Conservation (phyloP, 2,329 filamentous ascomycete genomes). For the Neonectria neomacrospora region DNA sequence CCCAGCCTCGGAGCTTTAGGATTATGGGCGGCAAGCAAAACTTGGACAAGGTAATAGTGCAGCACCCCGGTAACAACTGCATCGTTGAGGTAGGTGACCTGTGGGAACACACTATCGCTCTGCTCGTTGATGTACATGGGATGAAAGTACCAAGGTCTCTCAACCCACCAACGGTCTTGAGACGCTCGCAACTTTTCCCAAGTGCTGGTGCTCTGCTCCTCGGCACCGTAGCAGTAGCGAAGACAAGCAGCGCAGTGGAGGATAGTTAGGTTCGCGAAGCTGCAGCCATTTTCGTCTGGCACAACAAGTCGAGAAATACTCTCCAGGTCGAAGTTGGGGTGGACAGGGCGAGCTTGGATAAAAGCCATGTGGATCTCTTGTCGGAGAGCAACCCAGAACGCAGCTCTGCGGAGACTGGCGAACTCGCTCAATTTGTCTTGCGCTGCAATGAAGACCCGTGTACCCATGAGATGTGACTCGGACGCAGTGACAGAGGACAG, state of each 20-base stretch:
- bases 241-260: constrained; percentile 45
- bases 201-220: constrained; percentile 39
- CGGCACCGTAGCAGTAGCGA: constrained; percentile 44
- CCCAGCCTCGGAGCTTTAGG: constrained; percentile 43
- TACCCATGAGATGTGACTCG: constrained; percentile 46
- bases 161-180: constrained; percentile 45
- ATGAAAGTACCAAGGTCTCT: constrained; percentile 45
- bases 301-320: constrained; percentile 37
- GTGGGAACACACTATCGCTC: constrained; percentile 30
- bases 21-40: constrained; percentile 45
- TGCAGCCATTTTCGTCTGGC: constrained; percentile 41
- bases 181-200: constrained; percentile 39
- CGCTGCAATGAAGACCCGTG: constrained; percentile 44
- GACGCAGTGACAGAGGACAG: constrained; percentile 25
- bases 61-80: constrained; percentile 44
- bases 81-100: constrained; percentile 44
- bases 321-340: constrained; percentile 42
- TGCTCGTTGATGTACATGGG: constrained; percentile 39
- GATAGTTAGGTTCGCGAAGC: constrained; percentile 44
- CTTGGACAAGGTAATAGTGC: constrained; percentile 44
- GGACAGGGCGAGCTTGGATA: constrained; percentile 44
- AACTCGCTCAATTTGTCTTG: constrained; percentile 44
- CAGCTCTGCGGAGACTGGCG: constrained; percentile 43
- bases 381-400: constrained; percentile 45
- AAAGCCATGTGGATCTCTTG: constrained; percentile 49